Conservation (phyloP, 768 basidiomycete genomes). For the Suillus cothurnatus region DNA sequence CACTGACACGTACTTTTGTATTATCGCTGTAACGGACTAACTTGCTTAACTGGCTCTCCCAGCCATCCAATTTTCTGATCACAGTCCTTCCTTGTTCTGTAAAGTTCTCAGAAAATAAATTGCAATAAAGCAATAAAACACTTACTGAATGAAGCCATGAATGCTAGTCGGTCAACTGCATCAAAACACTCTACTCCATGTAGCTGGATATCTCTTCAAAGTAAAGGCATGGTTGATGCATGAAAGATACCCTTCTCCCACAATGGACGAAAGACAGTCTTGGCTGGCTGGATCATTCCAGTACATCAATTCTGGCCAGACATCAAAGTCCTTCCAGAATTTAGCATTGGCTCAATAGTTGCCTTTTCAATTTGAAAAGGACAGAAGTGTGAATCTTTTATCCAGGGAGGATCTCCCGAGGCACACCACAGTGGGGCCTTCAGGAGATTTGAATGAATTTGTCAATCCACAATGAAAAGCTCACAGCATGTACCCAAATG, state of each 20-base stretch:
- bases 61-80: background rate
- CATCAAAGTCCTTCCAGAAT: conserved; percentile 9
- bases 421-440: conserved; percentile 3
- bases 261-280: conserved; percentile 4
- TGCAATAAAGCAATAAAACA: background rate
- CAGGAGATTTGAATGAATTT: background rate
- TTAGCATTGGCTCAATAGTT: conserved; percentile 10
- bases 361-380: conserved; percentile 9
- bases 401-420: conserved; percentile 9
- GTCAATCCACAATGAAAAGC: background rate
- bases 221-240: background rate
- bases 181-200: conserved; percentile 3
- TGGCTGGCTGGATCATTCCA: conserved; percentile 14
- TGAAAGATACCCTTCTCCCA: conserved; percentile 15
- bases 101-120: background rate
- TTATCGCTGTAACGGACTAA: background rate
- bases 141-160: conserved; percentile 13
- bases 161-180: conserved; percentile 10
- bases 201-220: conserved; percentile 1
- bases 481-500: background rate
- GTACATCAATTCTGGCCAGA: conserved; percentile 14
- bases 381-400: conserved; percentile 16
- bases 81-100: conserved; percentile 8
- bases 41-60: background rate
- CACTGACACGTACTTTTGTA: conserved; percentile 3